A percentile compares a stretch with the other conserved stretches of the same genome.
Evolutionary conservation across 2,329 filamentous ascomycete species (phyloP).

Genomic region (Xylariaceae sp.): DNA sequence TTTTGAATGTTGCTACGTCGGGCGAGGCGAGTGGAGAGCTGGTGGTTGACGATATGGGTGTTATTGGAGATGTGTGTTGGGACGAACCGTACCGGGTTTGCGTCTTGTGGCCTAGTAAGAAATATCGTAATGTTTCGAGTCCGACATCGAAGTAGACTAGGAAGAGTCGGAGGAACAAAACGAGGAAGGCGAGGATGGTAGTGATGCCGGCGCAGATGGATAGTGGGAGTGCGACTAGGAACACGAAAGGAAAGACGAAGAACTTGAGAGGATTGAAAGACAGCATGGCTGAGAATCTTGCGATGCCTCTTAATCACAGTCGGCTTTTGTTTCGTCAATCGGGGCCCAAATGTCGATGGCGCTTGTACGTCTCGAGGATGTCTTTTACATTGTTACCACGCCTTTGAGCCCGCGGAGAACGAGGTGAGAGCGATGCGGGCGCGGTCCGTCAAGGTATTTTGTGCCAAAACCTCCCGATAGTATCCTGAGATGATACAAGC

Average conservation of each 20-base stretch:
- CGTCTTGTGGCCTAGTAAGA: conserved; percentile 43
- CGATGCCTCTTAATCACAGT: conserved; percentile 1
- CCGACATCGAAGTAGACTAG: conserved; percentile 64
- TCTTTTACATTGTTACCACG: too few relatives aligned
- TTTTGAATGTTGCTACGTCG: conserved; percentile 4
- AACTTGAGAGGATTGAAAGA: conserved; percentile 54
- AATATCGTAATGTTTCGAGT: conserved; percentile 55
- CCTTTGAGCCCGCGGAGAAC: too few relatives aligned
- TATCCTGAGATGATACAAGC: too few relatives aligned
- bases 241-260: conserved; percentile 60
- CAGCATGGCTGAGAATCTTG: conserved; percentile 40
- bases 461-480: too few relatives aligned
- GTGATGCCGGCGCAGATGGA: conserved; percentile 63
- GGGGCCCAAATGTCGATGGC: too few relatives aligned
- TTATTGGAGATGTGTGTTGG: conserved; percentile 15
- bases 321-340: too few relatives aligned
- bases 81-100: conserved; percentile 30
- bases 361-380: too few relatives aligned
- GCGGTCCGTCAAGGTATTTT: too few relatives aligned
- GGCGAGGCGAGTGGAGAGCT: conserved; percentile 23
- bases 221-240: conserved; percentile 61
- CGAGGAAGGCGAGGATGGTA: conserved; percentile 58
- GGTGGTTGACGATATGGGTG: conserved; percentile 16
- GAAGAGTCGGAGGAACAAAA: conserved; percentile 59
- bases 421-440: too few relatives aligned